Evolutionary conservation across 192 early-diverging fungal species (phyloP).

Genomic region (Coemansia sp.): DNA sequence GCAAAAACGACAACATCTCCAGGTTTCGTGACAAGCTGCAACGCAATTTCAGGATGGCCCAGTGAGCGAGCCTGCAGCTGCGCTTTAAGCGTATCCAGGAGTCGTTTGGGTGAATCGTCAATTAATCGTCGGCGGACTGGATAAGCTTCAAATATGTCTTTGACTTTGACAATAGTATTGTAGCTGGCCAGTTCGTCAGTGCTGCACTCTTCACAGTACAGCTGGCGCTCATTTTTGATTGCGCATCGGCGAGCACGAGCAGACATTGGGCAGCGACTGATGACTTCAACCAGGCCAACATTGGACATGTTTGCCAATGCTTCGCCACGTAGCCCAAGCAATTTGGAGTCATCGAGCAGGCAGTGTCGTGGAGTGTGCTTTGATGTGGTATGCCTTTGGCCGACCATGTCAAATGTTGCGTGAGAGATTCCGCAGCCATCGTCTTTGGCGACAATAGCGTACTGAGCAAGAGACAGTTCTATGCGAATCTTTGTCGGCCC

Average conservation of each 20-base stretch:
- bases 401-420: slow-evolving; percentile 11
- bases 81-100: slow-evolving; percentile 9
- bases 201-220: background rate
- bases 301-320: slow-evolving; percentile 43
- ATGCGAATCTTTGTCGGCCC: slow-evolving; percentile 26
- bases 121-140: slow-evolving; percentile 27
- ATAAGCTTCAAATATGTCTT: slow-evolving; percentile 27
- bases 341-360: no score
- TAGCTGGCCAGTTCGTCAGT: background rate
- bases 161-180: slow-evolving; percentile 21
- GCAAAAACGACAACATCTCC: slow-evolving; percentile 6
- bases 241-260: slow-evolving; percentile 6
- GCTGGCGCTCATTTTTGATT: slow-evolving; percentile 17
- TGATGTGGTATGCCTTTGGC: slow-evolving; percentile 27
- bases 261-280: slow-evolving; percentile 4
- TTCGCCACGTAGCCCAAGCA: slow-evolving; percentile 31
- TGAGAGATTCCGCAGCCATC: slow-evolving; percentile 31
- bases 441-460: slow-evolving; percentile 19
- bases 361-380: slow-evolving; percentile 6
- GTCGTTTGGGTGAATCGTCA: slow-evolving; percentile 8
- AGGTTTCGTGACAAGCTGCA: slow-evolving; percentile 19
- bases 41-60: slow-evolving; percentile 20
- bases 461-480: slow-evolving; percentile 17
- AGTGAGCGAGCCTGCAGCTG: slow-evolving; percentile 28
- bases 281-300: slow-evolving; percentile 25